phyloP scores from a whole-genome alignment of 352 stramenopile species.

The Phytophthora ramorum region DNA sequence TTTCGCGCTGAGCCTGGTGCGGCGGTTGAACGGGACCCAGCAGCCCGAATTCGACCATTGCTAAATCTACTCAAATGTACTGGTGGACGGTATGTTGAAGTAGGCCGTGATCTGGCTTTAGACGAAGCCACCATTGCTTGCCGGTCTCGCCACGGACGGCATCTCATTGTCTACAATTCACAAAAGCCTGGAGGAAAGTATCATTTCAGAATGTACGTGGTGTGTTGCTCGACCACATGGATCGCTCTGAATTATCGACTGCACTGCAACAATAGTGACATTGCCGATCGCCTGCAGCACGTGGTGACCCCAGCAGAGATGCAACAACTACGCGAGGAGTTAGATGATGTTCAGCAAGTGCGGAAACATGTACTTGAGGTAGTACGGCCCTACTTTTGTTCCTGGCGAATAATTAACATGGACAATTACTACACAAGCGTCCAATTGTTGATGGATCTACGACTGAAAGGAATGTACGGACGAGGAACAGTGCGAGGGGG shows the following conservation, averaged over 20 bases:
- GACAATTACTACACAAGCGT: no score
- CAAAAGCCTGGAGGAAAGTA: conserved; percentile 31
- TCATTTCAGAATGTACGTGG: conserved; percentile 39
- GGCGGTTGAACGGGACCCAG: conserved; percentile 2
- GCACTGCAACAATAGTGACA: no score
- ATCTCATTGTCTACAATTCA: conserved; percentile 18
- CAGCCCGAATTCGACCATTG: conserved; percentile 26
- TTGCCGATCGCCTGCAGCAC: conserved; percentile 21
- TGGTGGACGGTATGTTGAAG: conserved; percentile 21
- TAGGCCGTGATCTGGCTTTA: conserved; percentile 34
- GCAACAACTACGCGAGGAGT: conserved; percentile 2
- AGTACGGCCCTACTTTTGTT: no score
- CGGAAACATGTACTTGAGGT: no score
- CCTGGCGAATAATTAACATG: no score
- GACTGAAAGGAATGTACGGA: conserved; percentile 5
- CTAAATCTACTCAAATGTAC: conserved; percentile 38
- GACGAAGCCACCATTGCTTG: conserved; percentile 32
- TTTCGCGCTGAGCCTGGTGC: background rate
- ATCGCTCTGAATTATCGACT: conserved; percentile 30
- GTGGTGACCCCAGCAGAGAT: conserved; percentile 7
- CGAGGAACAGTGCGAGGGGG: conserved; percentile 17
- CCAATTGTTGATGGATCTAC: conserved; percentile 3
- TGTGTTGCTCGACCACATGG: conserved; percentile 38
- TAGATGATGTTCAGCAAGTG: conserved; percentile 4
- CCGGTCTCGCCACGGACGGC: background rate